These are phyloP conservation scores for Xylaria sp. DNA, from an alignment of 2,329 filamentous ascomycete species.

Conservation along the genomic window DNA sequence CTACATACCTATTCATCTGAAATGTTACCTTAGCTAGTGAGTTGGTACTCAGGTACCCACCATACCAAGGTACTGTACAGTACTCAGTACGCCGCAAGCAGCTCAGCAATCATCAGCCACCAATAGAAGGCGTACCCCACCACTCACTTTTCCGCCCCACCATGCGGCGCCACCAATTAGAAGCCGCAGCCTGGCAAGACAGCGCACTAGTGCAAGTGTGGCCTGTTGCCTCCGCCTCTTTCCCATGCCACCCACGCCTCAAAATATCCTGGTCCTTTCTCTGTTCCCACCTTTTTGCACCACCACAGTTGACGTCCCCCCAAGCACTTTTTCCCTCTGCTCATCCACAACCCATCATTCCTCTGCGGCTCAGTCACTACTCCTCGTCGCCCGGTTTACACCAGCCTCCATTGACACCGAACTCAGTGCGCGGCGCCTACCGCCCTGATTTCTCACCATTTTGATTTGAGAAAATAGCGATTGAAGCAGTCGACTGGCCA, in stretches of 20 bases:
- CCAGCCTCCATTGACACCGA: constrained; percentile 39
- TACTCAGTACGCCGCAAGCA: constrained; percentile 14
- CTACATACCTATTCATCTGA: too few relatives aligned
- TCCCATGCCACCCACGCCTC: too few relatives aligned
- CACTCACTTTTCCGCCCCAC: constrained; percentile 10
- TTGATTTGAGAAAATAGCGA: constrained; percentile 14
- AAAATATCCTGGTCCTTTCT: constrained; percentile 9
- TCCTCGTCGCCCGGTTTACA: constrained; percentile 42
- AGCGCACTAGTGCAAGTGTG: constrained; percentile 19
- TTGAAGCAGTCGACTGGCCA: background rate
- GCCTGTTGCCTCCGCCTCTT: constrained; percentile 32
- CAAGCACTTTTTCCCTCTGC: constrained; percentile 48
- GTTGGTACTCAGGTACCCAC: background rate
- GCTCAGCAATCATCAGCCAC: constrained; percentile 28
- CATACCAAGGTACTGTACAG: background rate
- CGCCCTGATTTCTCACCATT: constrained; percentile 11
- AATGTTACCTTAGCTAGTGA: background rate
- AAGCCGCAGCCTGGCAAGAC: background rate
- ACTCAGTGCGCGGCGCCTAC: constrained; percentile 21
- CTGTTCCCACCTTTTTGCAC: constrained; percentile 45
- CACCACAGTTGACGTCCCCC: constrained; percentile 47
- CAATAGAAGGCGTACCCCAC: constrained; percentile 26
- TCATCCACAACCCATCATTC: constrained; percentile 49
- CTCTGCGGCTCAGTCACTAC: constrained; percentile 49
- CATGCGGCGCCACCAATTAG: constrained; percentile 23